Evolutionary conservation across 2,329 filamentous ascomycete species (phyloP).

Genomic region (Diaporthe caulivora): DNA sequence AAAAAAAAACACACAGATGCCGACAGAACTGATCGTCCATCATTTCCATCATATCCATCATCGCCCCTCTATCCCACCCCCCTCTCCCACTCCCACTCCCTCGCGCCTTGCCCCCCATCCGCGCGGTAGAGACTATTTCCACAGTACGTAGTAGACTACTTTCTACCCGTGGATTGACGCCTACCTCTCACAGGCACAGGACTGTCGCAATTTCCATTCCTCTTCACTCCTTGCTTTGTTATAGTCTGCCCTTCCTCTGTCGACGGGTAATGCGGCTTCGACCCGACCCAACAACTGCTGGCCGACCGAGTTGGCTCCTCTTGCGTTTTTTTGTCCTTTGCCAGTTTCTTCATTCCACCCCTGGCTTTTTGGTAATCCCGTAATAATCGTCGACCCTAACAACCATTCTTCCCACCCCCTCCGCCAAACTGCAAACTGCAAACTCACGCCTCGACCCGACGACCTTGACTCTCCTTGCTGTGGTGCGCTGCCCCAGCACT

Average conservation of each 20-base stretch:
- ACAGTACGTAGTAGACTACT: no score
- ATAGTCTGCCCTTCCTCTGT: neutral
- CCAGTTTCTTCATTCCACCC: constrained; percentile 2
- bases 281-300: constrained; percentile 6
- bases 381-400: constrained; percentile 10
- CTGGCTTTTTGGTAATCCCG: constrained; percentile 14
- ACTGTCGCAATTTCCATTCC: constrained; percentile 17
- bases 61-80: neutral
- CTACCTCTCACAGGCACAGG: constrained; percentile 18
- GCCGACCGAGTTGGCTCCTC: constrained; percentile 15
- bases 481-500: neutral
- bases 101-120: neutral
- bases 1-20: neutral
- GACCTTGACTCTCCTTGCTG: neutral
- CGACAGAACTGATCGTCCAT: constrained; percentile 30
- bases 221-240: constrained; percentile 22
- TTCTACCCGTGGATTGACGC: constrained; percentile 17
- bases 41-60: constrained; percentile 38
- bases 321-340: neutral
- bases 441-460: neutral
- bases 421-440: neutral
- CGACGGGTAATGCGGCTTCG: constrained; percentile 24
- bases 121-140: neutral
- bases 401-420: neutral
- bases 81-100: neutral